Evolutionary conservation across 202 grass and related monocot species (phyloP), one percentile per base, ranked within the genome.

Genomic region (Thinopyrum obtusiflorum): DNA sequence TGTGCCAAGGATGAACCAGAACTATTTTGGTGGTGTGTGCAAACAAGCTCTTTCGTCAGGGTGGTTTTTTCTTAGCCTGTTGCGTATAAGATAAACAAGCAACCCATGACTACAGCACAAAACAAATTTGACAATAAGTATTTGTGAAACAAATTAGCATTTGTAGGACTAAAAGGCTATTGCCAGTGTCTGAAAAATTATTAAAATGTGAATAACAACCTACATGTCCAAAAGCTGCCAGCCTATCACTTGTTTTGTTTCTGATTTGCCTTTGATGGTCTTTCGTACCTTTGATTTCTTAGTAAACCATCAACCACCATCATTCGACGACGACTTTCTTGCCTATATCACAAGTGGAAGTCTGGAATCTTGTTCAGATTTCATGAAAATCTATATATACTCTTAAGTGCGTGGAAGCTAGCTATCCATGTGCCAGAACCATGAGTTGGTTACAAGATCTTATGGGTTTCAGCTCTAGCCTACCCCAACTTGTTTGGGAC

Each of bases 61-160:
- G 5, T 36, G 11, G 40, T 28, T 51, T 53, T 46, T 67, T 1
- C 65, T 74, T 36, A 65, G 51, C n/a, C 37, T 62, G 27, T 49
- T 29, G 4, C 55, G 29, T 17, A 29, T 20, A 36, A 20, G 37
- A 23, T 69, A 77, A 82, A 77, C 12, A 74, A n/a, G 33, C 71
- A 82, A 25, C 42, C 39, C 23, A 37, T 55, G 78, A 7, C 59
- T 83, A 86, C 65, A 86, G 32, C 65, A 11, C 83, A 77, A 65
- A 13, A 11, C 18, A 85, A 40, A 46, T 15, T 24, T 59, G 40
- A 24, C 31, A 78, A 51, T 78, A 72, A 26, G 11, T 46, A 53
- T 42, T 80, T 60, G 32, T 61, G 49, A n/a, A 71, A 33, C 26
- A 65, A 61, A 26, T 27, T 29, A 57, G 44, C 59, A 66, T 55